Evolutionary conservation across 2,329 filamentous ascomycete species (phyloP), one percentile per base, ranked within the genome.

Genomic region (Ilyonectria sp.): DNA sequence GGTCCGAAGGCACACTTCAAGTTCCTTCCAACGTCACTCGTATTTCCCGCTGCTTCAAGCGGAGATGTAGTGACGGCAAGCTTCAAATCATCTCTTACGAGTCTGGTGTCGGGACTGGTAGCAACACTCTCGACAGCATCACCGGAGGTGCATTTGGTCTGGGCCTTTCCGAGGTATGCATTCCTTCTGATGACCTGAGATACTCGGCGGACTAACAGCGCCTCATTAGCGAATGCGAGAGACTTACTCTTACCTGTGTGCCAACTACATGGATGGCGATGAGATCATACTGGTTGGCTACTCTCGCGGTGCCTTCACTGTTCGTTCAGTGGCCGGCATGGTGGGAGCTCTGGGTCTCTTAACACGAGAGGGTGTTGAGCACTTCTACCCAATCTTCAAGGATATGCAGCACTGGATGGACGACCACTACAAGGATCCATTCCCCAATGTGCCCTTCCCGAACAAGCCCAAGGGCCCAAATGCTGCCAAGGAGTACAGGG

Each of bases 31-130:
- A 91, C 68, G 87, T 91, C 47, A 90, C 88, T 17, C 86, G 88
- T 23, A 87, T 91, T 61, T 86, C 86, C 13, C 85, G 88, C 44
- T 87, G 86, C 62, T 85, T 91, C 72, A 86, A 85, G 69, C 83
- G 84, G 43, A 80, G 76, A 44, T 86, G 85, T 73, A 79, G 75
- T 37, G 86, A 89, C 74, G 86, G 85, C 35, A 85, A 80, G 19
- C 81, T 87, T 47, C 89, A 91, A 75, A 85, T 91, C 69, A 86
- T 90, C 63, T 87, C 85, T 72, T 91, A 91, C 74, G 87, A 90
- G 74, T 86, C 87, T 9, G 89, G 89, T 21, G 87, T 91, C 31
- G 89, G 89, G 17, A 88, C 87, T 3, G 85, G 84, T 1, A 83
- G 83, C 69, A 84, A 83, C 50, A 69, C 82, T 33, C 61, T 88